Evolutionary conservation across 2,329 filamentous ascomycete species (phyloP), one percentile per base, ranked within the genome.

Genomic region (Cordyceps sp.): DNA sequence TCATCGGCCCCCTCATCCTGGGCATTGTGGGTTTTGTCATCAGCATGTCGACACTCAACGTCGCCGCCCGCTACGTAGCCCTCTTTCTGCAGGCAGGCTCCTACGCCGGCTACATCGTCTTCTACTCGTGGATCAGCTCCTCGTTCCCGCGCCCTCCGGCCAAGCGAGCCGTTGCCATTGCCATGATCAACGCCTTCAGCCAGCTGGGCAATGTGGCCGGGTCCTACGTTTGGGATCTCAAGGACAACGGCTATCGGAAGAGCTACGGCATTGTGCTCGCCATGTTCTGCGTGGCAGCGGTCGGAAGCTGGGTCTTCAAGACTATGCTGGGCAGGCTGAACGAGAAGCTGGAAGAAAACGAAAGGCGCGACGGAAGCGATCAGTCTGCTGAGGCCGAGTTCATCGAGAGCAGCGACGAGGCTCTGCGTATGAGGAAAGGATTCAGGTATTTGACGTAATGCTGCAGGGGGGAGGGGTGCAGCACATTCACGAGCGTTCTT

Each of bases 241-340:
- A 58, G 17, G 69, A 62, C 0, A 64, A 76, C 38, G 73, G 73
- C 0, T 77, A 62, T 55, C 62, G 72, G 39, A 65, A 69, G 54
- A 74, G 69, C 37, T 77, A 77, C 42, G 72, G 69, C 4, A 72
- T 78, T 35, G 73, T 77, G 5, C 62, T 66, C 12, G 58, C 68
- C 44, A 77, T 77, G 72, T 77, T 75, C 43, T 69, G 67, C 4
- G 42, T 71, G 26, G 69, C 72, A 0, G 63, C 73, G 21, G 23
- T 58, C 0, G 69, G 68, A 5, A 73, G 63, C 48, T 57, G 51
- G 32, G 35, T 50, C 21, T 63, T 71, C 54, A 56, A 59, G 15
- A 35, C 54, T 39, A 59, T 69, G 34, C 54, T 72, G 5, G 34
- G 46, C 6, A 46, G 52, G 33, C 45, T 66, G 37, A 69, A 69